phyloP scores from a whole-genome alignment of 495 filamentous ascomycete species.

The Trichoderma orchidacearum region DNA sequence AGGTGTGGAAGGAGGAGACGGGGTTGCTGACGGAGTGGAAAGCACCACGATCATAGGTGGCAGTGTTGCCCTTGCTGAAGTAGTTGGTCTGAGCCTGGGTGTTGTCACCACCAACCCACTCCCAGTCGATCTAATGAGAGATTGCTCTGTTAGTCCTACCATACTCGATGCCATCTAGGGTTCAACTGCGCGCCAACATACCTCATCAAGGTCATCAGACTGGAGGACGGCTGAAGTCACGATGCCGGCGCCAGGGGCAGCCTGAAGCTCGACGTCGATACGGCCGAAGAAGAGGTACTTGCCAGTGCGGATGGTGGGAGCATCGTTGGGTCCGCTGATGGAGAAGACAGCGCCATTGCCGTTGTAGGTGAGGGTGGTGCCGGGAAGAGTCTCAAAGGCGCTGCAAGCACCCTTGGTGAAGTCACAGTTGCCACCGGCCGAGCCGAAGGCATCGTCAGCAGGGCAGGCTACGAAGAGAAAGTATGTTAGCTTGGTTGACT shows the following conservation, averaged over 20 bases:
- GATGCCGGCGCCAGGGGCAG: constrained; percentile 51
- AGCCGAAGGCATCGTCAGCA: constrained; percentile 57
- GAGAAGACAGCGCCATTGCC: constrained; percentile 58
- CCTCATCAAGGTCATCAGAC: constrained; percentile 77
- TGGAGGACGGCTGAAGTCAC: constrained; percentile 73
- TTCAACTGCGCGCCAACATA: too few species aligned
- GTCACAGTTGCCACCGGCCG: constrained; percentile 50
- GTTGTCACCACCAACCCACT: constrained; percentile 52
- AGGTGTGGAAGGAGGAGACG: constrained; percentile 55
- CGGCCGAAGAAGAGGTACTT: constrained; percentile 73
- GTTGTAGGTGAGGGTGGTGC: constrained; percentile 47
- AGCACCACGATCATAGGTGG: constrained; percentile 55
- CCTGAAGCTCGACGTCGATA: constrained; percentile 48
- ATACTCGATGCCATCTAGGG: too few species aligned
- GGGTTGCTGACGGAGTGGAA: constrained; percentile 44
- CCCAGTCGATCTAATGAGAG: constrained; percentile 69
- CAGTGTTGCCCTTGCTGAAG: constrained; percentile 79
- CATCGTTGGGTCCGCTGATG: constrained; percentile 56
- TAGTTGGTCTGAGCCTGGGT: constrained; percentile 75
- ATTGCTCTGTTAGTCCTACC: neutral
- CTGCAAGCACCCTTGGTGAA: constrained; percentile 53
- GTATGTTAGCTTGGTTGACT: constrained; percentile 3
- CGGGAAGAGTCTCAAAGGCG: constrained; percentile 53
- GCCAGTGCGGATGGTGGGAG: constrained; percentile 52
- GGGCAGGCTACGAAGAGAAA: constrained; percentile 38